Conservation (phyloP, 768 basidiomycete species). For the Paxillus involutus region DNA sequence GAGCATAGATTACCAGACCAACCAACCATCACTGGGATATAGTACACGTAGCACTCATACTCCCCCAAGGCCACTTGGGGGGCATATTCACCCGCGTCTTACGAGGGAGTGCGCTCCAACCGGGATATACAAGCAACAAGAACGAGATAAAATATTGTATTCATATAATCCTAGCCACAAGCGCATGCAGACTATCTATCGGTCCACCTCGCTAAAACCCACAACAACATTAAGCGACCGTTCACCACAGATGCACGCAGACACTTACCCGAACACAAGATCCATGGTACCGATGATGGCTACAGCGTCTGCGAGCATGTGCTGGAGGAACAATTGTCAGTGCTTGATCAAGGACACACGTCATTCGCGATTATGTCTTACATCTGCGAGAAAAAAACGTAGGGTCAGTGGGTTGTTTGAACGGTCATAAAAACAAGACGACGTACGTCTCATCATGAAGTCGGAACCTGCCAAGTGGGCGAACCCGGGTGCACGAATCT, state of each 20-base stretch:
- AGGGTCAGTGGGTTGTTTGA: conserved; percentile 1
- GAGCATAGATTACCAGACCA: too few relatives aligned
- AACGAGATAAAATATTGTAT: neutral
- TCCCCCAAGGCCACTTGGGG: too few relatives aligned
- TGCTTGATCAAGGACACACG: neutral
- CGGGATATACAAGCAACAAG: neutral
- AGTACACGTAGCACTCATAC: too few relatives aligned
- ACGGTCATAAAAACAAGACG: neutral
- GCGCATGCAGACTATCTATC: conserved; percentile 19
- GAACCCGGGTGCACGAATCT: conserved; percentile 95
- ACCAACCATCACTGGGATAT: too few relatives aligned
- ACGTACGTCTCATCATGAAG: conserved; percentile 95
- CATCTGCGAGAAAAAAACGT: conserved; percentile 31
- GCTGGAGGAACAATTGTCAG: conserved; percentile 41
- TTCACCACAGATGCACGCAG: neutral
- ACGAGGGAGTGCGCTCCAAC: too few relatives aligned
- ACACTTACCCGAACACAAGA: conserved; percentile 89
- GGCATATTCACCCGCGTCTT: too few relatives aligned
- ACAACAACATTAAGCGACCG: neutral
- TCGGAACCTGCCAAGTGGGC: conserved; percentile 95
- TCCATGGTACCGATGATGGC: conserved; percentile 99
- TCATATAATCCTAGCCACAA: neutral
- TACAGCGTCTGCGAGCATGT: conserved; percentile 92
- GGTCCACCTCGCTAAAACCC: conserved; percentile 29
- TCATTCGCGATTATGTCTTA: conserved; percentile 20